Base-by-base conservation (phyloP, 495 filamentous ascomycete species). In the Rhizodiscina lignyota region DNA sequence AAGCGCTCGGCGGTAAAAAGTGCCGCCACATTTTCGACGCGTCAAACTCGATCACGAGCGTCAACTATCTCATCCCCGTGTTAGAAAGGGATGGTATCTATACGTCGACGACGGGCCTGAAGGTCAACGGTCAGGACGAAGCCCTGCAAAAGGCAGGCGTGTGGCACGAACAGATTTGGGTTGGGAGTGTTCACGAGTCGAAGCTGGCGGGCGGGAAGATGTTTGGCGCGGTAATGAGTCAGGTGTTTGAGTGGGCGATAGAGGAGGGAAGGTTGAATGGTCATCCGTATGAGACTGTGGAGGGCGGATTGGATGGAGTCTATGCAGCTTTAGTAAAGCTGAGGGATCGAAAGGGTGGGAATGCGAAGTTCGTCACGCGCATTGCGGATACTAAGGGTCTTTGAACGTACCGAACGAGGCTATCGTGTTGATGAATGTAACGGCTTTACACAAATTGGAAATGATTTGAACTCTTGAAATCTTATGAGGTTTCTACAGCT, bases 11-110 rank as follows among this genome's bases (percentile, higher is more conserved):
- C n/a, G n/a, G n/a, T n/a, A n/a, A n/a, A n/a, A n/a, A n/a, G n/a
- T n/a, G n/a, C n/a, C n/a, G n/a, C n/a, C 56, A 77, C 39, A 72
- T 69, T 0, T 64, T 68, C 24, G 79, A 84, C 45, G 70, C 74
- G 1, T n/a, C n/a, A n/a, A n/a, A n/a, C n/a, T n/a, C n/a, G 31
- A 34, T 34, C 6, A 34, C 15, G 3, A 29, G 27, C 27, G 27
- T n/a, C n/a, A n/a, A n/a, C n/a, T n/a, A n/a, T n/a, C 27, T 29
- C n/a, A n/a, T 2, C 27, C 27, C 4, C 2, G 27, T 20, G 20
- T 21, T 22, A 15, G 10, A n/a, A n/a, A n/a, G n/a, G n/a, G n/a
- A n/a, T n/a, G n/a, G n/a, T n/a, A n/a, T n/a, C n/a, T n/a, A n/a
- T n/a, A n/a, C n/a, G n/a, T n/a, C n/a, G n/a, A n/a, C n/a, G n/a